A percentile compares a stretch with the other conserved stretches of the same genome.
Conservation (phyloP, 805 yeast genomes). For the Cyberlindnera suaveolens region DNA sequence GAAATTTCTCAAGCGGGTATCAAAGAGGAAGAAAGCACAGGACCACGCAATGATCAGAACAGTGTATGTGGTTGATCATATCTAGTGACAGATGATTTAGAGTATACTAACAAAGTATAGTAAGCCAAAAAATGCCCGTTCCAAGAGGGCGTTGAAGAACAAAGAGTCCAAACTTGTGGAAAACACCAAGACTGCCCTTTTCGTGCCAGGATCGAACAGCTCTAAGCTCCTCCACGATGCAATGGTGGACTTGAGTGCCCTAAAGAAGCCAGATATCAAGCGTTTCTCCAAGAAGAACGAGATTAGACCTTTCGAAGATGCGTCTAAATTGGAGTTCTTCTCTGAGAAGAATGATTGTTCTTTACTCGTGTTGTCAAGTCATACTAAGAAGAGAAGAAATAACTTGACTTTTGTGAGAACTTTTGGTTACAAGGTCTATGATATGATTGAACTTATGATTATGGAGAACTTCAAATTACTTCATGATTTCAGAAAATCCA, state of each 20-base stretch:
- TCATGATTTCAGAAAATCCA: slow-evolving; percentile 70
- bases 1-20: neutral
- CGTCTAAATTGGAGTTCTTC: slow-evolving; percentile 78
- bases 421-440: slow-evolving; percentile 84
- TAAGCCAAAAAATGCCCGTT: slow-evolving; percentile 90
- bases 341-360: slow-evolving; percentile 93
- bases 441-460: slow-evolving; percentile 85
- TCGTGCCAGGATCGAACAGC: slow-evolving; percentile 83
- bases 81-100: neutral
- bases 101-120: slow-evolving; percentile 26
- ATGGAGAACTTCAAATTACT: slow-evolving; percentile 65
- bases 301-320: slow-evolving; percentile 88
- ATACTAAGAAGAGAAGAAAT: slow-evolving; percentile 89
- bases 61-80: slow-evolving; percentile 23
- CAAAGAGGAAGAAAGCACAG: neutral
- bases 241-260: slow-evolving; percentile 79
- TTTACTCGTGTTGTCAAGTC: slow-evolving; percentile 67
- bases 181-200: slow-evolving; percentile 83
- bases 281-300: slow-evolving; percentile 87
- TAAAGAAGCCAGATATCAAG: slow-evolving; percentile 87
- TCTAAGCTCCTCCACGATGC: slow-evolving; percentile 80
- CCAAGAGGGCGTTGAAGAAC: slow-evolving; percentile 89
- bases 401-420: slow-evolving; percentile 84
- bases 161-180: slow-evolving; percentile 85
- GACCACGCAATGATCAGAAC: slow-evolving; percentile 27